Evolutionary conservation across 2,329 filamentous ascomycete species (phyloP).

Genomic region (Hypoxylon sp.): DNA sequence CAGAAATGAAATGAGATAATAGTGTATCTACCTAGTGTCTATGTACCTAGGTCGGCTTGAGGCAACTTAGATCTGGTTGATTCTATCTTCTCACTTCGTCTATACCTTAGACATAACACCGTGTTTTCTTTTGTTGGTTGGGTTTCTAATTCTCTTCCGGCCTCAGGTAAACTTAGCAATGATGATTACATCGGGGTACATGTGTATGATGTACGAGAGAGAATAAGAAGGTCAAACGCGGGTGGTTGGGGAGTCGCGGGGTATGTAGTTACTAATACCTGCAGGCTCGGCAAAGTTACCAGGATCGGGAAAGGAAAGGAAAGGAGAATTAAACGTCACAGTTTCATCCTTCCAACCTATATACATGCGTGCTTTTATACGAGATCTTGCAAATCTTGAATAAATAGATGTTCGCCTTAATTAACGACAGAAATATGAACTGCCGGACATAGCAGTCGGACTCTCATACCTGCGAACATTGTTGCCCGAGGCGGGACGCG

Average conservation of each 20-base stretch:
- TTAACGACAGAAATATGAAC: too few relatives aligned
- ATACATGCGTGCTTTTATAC: neutral
- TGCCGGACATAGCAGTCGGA: too few relatives aligned
- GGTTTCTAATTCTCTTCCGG: neutral
- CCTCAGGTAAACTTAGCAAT: neutral
- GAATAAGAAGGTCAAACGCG: slow-evolving; percentile 11
- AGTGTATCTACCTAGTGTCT: neutral
- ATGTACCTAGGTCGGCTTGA: neutral
- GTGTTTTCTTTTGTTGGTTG: neutral
- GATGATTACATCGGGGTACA: neutral
- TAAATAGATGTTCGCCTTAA: too few relatives aligned
- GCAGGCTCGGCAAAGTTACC: slow-evolving; percentile 38
- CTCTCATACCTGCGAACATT: too few relatives aligned
- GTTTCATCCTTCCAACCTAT: slow-evolving; percentile 8
- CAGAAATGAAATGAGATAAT: neutral
- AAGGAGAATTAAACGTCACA: slow-evolving; percentile 24
- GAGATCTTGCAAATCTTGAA: too few relatives aligned
- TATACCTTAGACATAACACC: neutral
- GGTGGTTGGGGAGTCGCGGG: slow-evolving; percentile 42
- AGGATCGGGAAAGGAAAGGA: slow-evolving; percentile 21
- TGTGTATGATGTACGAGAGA: slow-evolving; percentile 9
- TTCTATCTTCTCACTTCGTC: slow-evolving; percentile 3
- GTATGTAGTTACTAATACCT: slow-evolving; percentile 28
- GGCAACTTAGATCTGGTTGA: neutral
- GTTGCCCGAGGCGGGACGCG: too few relatives aligned